Conservation (phyloP, 2,329 filamentous ascomycete genomes). For the Penicillium crustosum region DNA sequence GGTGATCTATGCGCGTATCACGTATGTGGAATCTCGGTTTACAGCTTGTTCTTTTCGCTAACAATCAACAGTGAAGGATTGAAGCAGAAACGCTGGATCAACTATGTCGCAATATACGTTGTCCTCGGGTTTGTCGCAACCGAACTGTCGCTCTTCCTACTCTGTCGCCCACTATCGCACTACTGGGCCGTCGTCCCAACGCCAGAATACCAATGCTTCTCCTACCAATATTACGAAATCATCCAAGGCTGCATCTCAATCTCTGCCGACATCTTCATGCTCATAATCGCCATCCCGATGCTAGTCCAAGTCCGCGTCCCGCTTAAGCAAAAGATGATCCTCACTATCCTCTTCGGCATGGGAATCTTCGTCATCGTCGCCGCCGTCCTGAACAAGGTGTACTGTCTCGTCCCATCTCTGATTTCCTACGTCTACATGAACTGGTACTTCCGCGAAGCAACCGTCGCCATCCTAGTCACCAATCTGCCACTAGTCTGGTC, state of each 20-base stretch:
- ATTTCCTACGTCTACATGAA: constrained; percentile 48
- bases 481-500: constrained; percentile 56
- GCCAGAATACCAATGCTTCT: constrained; percentile 43
- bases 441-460: constrained; percentile 51
- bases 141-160: constrained; percentile 53
- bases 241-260: constrained; percentile 49
- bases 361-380: constrained; percentile 51
- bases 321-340: constrained; percentile 45
- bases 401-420: constrained; percentile 44
- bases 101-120: constrained; percentile 45
- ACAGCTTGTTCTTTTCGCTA: not conserved
- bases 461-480: constrained; percentile 49
- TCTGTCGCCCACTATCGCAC: constrained; percentile 51
- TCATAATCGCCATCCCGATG: constrained; percentile 45
- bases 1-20: constrained; percentile 54
- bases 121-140: constrained; percentile 49
- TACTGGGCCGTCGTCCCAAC: constrained; percentile 56
- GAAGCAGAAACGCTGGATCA: constrained; percentile 37
- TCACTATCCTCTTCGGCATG: constrained; percentile 46
- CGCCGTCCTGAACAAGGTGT: constrained; percentile 52
- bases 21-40: constrained; percentile 29
- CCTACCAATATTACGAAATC: constrained; percentile 48
- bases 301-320: constrained; percentile 43
- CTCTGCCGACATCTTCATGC: constrained; percentile 46
- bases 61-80: constrained; percentile 32